phyloP scores from a whole-genome alignment of 768 basidiomycete genomes.

The Russula compacta region DNA sequence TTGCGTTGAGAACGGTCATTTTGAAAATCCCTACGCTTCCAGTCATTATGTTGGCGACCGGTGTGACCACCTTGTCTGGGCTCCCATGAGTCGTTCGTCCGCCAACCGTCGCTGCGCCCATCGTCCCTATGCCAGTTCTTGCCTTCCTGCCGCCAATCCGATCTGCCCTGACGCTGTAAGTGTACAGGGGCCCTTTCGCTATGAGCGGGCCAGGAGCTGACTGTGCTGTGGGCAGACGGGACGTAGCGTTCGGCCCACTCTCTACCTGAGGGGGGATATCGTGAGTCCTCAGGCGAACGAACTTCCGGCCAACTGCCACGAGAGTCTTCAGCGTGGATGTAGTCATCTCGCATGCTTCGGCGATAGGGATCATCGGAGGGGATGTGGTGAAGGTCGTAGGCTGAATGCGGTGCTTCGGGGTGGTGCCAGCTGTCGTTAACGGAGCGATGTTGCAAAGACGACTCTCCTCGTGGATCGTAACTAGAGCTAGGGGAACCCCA shows the following conservation, averaged over 20 bases:
- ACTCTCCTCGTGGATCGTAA: slow-evolving; percentile 43
- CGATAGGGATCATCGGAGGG: slow-evolving; percentile 38
- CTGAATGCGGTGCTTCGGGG: slow-evolving; percentile 31
- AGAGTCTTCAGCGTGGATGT: slow-evolving; percentile 16
- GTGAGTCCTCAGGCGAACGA: slow-evolving; percentile 11
- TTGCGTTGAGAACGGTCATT: slow-evolving; percentile 24
- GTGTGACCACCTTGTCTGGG: slow-evolving; percentile 18
- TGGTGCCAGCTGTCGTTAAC: slow-evolving; percentile 45
- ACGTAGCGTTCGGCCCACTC: slow-evolving; percentile 14
- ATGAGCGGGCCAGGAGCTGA: slow-evolving; percentile 9
- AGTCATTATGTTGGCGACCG: slow-evolving; percentile 15
- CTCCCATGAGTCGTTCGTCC: slow-evolving; percentile 30
- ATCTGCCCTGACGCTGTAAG: slow-evolving; percentile 10
- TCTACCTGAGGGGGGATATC: slow-evolving; percentile 9
- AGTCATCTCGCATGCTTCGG: slow-evolving; percentile 30
- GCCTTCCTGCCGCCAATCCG: slow-evolving; percentile 21
- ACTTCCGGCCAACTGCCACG: slow-evolving; percentile 11
- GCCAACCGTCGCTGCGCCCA: slow-evolving; percentile 31
- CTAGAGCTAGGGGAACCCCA: slow-evolving; percentile 32
- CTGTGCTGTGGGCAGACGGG: slow-evolving; percentile 1
- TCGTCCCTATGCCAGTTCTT: slow-evolving; percentile 40
- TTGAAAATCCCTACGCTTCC: slow-evolving; percentile 17
- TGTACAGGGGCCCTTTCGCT: slow-evolving; percentile 8
- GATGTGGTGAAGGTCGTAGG: slow-evolving; percentile 29
- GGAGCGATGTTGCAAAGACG: slow-evolving; percentile 43